Evolutionary conservation across 305 asterid species (phyloP), one percentile per base, ranked within the genome.

Genomic region (Rubia tinctorum): DNA sequence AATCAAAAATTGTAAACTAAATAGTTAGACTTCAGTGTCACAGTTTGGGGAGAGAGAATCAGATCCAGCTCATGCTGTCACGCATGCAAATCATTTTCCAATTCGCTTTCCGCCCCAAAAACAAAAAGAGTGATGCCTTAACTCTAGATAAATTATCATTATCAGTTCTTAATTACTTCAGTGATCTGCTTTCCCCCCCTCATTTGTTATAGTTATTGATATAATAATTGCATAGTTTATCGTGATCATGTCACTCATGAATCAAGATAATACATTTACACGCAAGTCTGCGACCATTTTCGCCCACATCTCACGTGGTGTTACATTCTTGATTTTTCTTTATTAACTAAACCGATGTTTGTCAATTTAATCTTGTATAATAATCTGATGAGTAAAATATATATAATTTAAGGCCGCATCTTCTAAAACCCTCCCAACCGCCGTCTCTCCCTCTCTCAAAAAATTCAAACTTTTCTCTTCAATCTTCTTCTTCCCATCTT

Each of bases 181-280:
- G 17, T 45, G 51, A 13, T 45, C 51, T 45, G 51, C 15, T 45
- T 45, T 45, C 11, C 3, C 17, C 51, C 51, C 34, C n/a, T 47
- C 53, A 13, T 47, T 17, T 49, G 34, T 5, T 49, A 49, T 49
- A 49, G n/a, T 17, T 4, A 49, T 49, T 15, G 18, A 47, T 47
- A 12, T 2, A 47, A 14, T 47, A 47, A 12, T 47, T 13, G 53
- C 53, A 47, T 47, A 12, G 14, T 5, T 47, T 47, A 47, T 47
- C 53, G 13, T 47, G 55, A 49, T 14, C 55, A 49, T 49, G n/a
- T 49, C 55, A 49, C n/a, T 11, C 3, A 14, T 49, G 55, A 64
- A 8, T 56, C 45, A 69, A 4, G 22, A 27, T 14, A 25, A 40
- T 49, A 42, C 73, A 68, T 74, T 74, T 74, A 66, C 78, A 74